phyloP scores from a whole-genome alignment of 208 protist species.

The Trypanosoma vivax region DNA sequence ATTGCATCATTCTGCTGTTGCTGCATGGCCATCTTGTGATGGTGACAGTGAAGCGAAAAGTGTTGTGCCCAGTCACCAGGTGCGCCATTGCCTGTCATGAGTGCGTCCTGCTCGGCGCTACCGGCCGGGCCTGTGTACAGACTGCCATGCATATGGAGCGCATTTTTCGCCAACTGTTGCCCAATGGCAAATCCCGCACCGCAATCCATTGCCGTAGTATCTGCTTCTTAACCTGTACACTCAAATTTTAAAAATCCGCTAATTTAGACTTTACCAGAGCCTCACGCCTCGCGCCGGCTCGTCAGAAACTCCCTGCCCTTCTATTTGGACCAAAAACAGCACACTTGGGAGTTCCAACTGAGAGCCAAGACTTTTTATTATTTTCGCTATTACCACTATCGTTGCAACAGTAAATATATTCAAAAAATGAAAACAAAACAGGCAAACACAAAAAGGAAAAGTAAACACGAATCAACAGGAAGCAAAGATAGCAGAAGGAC shows the following conservation, averaged over 20 bases:
- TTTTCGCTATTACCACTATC: no score
- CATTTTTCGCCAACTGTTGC: constrained; percentile 65
- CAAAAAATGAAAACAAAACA: no score
- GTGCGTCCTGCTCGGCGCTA: constrained; percentile 46
- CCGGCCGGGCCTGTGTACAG: constrained; percentile 25
- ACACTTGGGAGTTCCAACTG: no score
- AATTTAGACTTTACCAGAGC: no score
- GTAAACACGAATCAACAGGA: no score
- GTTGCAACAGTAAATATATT: no score
- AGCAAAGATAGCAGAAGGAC: no score
- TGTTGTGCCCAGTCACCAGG: constrained; percentile 45
- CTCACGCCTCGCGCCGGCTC: no score
- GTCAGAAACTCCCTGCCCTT: no score
- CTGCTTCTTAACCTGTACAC: not conserved
- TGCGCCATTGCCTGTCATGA: constrained; percentile 16
- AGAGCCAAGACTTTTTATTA: no score
- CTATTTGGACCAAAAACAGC: no score
- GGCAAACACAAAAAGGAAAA: no score
- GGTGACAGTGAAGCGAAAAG: constrained; percentile 29
- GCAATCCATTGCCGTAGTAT: constrained; percentile 53
- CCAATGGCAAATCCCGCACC: constrained; percentile 54
- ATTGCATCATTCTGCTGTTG: constrained; percentile 44
- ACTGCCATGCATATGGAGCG: constrained; percentile 46
- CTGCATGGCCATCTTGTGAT: constrained; percentile 26
- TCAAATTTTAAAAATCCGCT: not conserved